Percentiles rank a stretch among this genome's conserved stretches.
phyloP scores from a whole-genome alignment of 495 filamentous ascomycete species.

The Penicillium chermesinum region DNA sequence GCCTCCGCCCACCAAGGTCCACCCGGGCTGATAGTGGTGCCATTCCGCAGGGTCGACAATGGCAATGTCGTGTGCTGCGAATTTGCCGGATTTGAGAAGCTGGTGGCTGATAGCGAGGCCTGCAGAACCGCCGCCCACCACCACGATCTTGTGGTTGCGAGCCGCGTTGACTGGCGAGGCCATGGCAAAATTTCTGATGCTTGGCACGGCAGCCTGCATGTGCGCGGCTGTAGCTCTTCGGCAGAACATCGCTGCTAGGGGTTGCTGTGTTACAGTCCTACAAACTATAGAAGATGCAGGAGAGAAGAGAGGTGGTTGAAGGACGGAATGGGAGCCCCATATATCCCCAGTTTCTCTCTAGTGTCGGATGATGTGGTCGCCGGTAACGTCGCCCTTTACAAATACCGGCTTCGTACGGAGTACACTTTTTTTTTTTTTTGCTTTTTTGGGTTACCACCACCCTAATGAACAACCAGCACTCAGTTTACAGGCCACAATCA shows the following conservation, averaged over 20 bases:
- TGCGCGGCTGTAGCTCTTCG: constrained; percentile 13
- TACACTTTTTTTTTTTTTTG: too few species aligned
- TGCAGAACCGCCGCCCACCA: constrained; percentile 59
- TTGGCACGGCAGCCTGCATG: constrained; percentile 14
- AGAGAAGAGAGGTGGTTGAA: too few species aligned
- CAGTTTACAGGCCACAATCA: constrained; percentile 6
- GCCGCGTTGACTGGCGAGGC: constrained; percentile 32
- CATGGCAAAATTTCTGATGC: constrained; percentile 34
- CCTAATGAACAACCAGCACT: neutral
- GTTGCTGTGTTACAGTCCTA: too few species aligned
- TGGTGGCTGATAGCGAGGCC: constrained; percentile 60
- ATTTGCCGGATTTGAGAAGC: constrained; percentile 51
- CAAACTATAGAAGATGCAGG: too few species aligned
- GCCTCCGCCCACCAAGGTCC: constrained; percentile 64
- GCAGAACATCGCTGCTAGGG: constrained; percentile 15
- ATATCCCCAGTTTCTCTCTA: too few species aligned
- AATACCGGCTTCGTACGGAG: neutral
- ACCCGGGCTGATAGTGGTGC: constrained; percentile 69
- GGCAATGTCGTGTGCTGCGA: constrained; percentile 58
- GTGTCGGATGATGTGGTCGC: constrained; percentile 1
- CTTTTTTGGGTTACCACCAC: too few species aligned
- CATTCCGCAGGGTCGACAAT: constrained; percentile 58
- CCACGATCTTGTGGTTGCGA: constrained; percentile 55
- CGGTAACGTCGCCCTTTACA: constrained; percentile 2
- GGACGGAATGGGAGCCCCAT: too few species aligned